A percentile compares a stretch with the other conserved stretches of the same genome.
phyloP scores from a whole-genome alignment of 495 filamentous ascomycete species.

The Cladorrhinum samala region DNA sequence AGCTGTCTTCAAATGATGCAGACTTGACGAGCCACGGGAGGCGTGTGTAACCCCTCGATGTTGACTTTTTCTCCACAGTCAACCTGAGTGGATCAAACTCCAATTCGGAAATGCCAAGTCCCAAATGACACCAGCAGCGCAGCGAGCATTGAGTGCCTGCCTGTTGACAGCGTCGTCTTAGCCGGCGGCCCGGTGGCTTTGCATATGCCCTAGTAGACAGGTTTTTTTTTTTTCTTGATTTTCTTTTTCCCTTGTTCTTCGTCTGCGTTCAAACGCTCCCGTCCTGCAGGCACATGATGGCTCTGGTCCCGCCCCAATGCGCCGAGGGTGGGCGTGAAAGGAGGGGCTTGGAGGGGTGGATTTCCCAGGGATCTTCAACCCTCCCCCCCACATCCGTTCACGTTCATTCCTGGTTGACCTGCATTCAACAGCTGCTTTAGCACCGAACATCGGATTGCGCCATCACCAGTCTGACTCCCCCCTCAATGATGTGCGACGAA shows the following conservation, averaged over 20 bases:
- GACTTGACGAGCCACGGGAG: too few species aligned
- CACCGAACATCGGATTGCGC: background rate
- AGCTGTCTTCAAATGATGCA: too few species aligned
- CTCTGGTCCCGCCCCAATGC: too few species aligned
- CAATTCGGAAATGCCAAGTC: background rate
- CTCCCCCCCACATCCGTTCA: background rate
- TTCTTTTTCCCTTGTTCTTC: background rate
- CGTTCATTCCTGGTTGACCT: background rate
- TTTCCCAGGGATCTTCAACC: background rate
- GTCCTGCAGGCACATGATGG: too few species aligned
- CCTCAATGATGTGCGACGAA: too few species aligned
- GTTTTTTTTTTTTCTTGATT: too few species aligned
- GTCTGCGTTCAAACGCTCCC: too few species aligned
- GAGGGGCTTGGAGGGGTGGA: background rate
- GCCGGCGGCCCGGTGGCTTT: background rate
- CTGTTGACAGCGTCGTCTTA: background rate
- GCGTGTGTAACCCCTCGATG: too few species aligned
- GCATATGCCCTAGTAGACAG: background rate
- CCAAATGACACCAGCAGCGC: background rate
- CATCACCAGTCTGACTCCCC: too few species aligned
- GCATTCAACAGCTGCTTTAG: background rate
- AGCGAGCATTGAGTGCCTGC: background rate
- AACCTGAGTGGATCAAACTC: background rate
- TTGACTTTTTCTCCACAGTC: too few species aligned
- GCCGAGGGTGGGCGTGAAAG: background rate